Evolutionary conservation across 1,284 basidiomycete genomes (phyloP).

Genomic region (Trametes pubescens): DNA sequence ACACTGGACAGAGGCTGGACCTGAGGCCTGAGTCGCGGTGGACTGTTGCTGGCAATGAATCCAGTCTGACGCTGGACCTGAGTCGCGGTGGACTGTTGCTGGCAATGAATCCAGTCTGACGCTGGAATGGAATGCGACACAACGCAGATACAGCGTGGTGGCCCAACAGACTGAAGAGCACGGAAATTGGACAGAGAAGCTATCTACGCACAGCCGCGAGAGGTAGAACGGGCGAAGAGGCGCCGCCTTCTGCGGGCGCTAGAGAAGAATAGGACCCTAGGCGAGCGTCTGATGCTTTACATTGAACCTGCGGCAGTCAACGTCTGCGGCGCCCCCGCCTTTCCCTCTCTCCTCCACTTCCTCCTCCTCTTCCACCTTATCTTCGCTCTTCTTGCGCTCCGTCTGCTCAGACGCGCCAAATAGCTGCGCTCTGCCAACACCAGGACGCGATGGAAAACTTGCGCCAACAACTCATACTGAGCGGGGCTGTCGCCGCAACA

Average conservation of each 20-base stretch:
- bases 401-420: not conserved
- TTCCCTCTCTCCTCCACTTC: not conserved
- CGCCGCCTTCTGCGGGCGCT: not conserved
- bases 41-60: too few species aligned
- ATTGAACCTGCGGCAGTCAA: not conserved
- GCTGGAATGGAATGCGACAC: not conserved
- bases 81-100: too few species aligned
- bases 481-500: not conserved
- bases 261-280: not conserved
- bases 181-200: not conserved
- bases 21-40: too few species aligned
- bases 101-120: too few species aligned
- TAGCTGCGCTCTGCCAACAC: not conserved
- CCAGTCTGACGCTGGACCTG: too few species aligned
- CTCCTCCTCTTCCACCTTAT: not conserved
- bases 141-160: not conserved
- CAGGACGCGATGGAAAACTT: not conserved
- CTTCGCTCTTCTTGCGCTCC: not conserved
- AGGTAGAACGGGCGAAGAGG: too few species aligned
- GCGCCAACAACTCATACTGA: not conserved
- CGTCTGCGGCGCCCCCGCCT: not conserved
- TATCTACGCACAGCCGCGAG: too few species aligned
- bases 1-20: too few species aligned
- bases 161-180: too few species aligned
- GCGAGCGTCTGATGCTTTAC: too few species aligned